Conservation (phyloP, 805 yeast species). For the Grigorovia humatica region DNA sequence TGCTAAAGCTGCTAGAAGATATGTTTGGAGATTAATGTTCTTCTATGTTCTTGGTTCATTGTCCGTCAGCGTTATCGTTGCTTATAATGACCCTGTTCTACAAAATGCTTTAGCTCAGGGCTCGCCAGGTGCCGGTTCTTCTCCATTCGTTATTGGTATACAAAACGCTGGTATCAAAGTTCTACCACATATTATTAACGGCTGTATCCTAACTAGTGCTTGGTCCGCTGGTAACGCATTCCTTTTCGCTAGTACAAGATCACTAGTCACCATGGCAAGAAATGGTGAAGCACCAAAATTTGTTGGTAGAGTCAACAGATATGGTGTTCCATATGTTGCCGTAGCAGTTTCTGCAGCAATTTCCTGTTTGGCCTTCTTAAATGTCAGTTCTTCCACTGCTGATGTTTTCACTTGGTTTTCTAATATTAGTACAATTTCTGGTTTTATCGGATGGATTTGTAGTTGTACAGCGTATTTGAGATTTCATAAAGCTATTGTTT, state of each 20-base stretch:
- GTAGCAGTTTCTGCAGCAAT: constrained; percentile 16
- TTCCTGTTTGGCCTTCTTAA: constrained; percentile 42
- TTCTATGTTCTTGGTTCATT: constrained; percentile 51
- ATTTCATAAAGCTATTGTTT: constrained; percentile 53
- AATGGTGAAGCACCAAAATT: constrained; percentile 43
- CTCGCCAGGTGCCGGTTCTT: constrained; percentile 48
- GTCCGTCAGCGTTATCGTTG: constrained; percentile 51
- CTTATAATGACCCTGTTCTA: constrained; percentile 40
- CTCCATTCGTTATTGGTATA: constrained; percentile 58
- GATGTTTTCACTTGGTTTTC: constrained; percentile 55
- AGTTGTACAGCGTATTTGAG: constrained; percentile 45
- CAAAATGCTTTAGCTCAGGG: constrained; percentile 40
- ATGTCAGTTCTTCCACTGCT: constrained; percentile 42
- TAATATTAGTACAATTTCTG: constrained; percentile 55
- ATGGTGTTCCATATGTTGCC: constrained; percentile 44
- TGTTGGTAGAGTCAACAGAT: constrained; percentile 38
- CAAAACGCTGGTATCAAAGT: constrained; percentile 51
- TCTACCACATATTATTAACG: constrained; percentile 53
- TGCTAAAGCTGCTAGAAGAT: constrained; percentile 51
- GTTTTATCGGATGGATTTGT: constrained; percentile 54
- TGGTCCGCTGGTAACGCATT: constrained; percentile 39
- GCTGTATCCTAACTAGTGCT: constrained; percentile 50
- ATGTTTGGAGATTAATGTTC: constrained; percentile 49
- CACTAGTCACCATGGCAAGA: constrained; percentile 34
- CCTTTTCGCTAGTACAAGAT: constrained; percentile 46